Evolutionary conservation across 306 rosid genomes (phyloP).

Genomic region (Potentilla sterilis): DNA sequence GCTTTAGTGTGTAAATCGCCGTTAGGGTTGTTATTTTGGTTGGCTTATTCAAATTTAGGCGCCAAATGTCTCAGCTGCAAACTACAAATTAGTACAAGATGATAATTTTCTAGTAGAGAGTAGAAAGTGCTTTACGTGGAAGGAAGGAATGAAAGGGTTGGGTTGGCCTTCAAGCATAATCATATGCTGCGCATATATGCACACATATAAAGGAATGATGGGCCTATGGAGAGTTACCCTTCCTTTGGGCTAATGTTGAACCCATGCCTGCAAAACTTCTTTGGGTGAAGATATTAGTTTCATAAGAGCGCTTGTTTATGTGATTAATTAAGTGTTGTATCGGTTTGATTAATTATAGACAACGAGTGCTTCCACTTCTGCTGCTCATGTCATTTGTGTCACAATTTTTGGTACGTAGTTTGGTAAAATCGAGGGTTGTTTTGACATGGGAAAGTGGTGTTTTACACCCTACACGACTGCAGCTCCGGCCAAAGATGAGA

Average conservation of each 20-base stretch:
- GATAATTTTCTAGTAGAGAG: constrained; percentile 5
- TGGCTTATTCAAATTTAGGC: constrained; percentile 44
- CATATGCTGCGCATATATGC: constrained; percentile 21
- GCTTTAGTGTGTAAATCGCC: constrained; percentile 28
- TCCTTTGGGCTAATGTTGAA: neutral
- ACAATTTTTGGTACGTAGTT: neutral
- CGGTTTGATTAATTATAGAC: neutral
- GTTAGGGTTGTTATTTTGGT: constrained; percentile 45
- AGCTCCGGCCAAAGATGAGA: neutral
- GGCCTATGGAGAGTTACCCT: constrained; percentile 31
- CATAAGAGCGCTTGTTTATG: neutral
- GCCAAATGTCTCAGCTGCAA: constrained; percentile 40
- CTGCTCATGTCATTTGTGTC: neutral
- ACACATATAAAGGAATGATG: constrained; percentile 12
- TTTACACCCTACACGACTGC: neutral
- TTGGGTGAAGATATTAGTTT: no score
- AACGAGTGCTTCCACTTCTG: neutral
- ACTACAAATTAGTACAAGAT: constrained; percentile 9
- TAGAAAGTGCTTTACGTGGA: constrained; percentile 60
- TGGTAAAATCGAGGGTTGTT: neutral
- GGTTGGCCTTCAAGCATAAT: constrained; percentile 81
- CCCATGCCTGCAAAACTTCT: neutral
- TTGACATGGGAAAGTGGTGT: neutral
- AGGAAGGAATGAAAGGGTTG: constrained; percentile 48
- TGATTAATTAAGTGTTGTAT: neutral